A percentile compares a stretch with the other conserved stretches of the same genome.
Evolutionary conservation across 1,139 yeast species (phyloP).

Genomic region (Suhomyces coccinellae): DNA sequence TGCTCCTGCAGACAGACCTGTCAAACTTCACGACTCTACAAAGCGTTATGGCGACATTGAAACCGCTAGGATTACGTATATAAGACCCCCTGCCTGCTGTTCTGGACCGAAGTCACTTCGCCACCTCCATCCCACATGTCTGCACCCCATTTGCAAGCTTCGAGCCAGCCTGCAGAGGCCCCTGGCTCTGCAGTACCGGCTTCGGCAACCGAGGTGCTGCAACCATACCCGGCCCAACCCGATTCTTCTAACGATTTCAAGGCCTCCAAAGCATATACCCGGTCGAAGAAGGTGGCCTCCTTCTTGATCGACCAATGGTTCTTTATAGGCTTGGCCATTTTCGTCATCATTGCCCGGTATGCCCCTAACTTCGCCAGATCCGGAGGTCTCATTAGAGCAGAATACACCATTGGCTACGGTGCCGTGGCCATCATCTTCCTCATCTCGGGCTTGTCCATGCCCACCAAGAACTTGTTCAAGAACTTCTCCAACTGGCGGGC

Average conservation of each 20-base stretch:
- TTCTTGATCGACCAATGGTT: slow-evolving; percentile 64
- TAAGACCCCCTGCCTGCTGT: neutral
- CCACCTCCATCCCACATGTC: neutral
- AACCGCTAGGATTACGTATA: neutral
- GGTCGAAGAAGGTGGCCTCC: slow-evolving; percentile 16
- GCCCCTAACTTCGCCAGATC: slow-evolving; percentile 82
- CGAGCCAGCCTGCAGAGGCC: neutral
- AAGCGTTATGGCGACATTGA: neutral
- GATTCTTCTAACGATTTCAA: neutral
- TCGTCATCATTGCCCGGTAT: slow-evolving; percentile 71
- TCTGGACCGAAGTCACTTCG: neutral
- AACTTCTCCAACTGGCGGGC: slow-evolving; percentile 80
- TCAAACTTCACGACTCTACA: neutral
- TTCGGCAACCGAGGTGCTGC: neutral
- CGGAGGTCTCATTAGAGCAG: slow-evolving; percentile 73
- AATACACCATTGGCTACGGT: slow-evolving; percentile 78
- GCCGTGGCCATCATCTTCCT: slow-evolving; percentile 86
- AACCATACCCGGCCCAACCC: neutral
- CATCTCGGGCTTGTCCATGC: slow-evolving; percentile 77
- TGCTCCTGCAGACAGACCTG: neutral
- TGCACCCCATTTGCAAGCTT: neutral
- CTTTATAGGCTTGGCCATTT: slow-evolving; percentile 65
- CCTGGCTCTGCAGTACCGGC: neutral
- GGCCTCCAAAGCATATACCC: neutral
- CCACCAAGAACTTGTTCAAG: slow-evolving; percentile 55